Conservation (phyloP, 805 yeast genomes). For the Nakazawaea holstii region DNA sequence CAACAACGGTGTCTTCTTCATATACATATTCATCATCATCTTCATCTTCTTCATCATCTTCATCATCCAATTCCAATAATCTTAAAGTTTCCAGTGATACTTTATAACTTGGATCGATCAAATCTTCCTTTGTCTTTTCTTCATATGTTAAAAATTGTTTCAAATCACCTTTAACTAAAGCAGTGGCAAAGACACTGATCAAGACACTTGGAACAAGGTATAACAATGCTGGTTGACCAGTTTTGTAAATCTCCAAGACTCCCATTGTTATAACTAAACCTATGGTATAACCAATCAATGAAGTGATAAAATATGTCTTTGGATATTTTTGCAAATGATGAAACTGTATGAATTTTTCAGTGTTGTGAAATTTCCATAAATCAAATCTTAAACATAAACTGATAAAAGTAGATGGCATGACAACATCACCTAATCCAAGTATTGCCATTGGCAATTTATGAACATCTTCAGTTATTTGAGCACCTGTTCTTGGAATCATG, state of each 20-base stretch:
- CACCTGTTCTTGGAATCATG: constrained; percentile 32
- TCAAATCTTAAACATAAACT: constrained; percentile 54
- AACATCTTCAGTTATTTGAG: neutral
- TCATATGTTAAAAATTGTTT: constrained; percentile 33
- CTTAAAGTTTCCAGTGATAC: constrained; percentile 15
- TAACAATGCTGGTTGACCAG: constrained; percentile 65
- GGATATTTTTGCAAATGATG: constrained; percentile 33
- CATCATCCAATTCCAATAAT: constrained; percentile 9
- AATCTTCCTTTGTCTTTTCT: constrained; percentile 18
- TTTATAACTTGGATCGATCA: constrained; percentile 18
- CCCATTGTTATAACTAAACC: constrained; percentile 39
- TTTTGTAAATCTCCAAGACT: constrained; percentile 30
- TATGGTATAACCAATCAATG: constrained; percentile 41
- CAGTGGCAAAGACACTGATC: constrained; percentile 27
- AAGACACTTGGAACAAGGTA: constrained; percentile 51
- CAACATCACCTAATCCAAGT: constrained; percentile 64
- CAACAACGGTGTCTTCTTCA: constrained; percentile 19
- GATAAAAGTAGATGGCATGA: constrained; percentile 51
- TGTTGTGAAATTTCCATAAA: constrained; percentile 32
- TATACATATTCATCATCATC: constrained; percentile 25
- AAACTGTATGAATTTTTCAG: constrained; percentile 27
- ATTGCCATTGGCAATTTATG: constrained; percentile 26
- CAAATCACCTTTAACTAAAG: constrained; percentile 37
- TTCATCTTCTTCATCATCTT: constrained; percentile 17
- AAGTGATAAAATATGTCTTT: constrained; percentile 40